phyloP scores from a whole-genome alignment of 345 rosid genomes.

The Populus simonii region DNA sequence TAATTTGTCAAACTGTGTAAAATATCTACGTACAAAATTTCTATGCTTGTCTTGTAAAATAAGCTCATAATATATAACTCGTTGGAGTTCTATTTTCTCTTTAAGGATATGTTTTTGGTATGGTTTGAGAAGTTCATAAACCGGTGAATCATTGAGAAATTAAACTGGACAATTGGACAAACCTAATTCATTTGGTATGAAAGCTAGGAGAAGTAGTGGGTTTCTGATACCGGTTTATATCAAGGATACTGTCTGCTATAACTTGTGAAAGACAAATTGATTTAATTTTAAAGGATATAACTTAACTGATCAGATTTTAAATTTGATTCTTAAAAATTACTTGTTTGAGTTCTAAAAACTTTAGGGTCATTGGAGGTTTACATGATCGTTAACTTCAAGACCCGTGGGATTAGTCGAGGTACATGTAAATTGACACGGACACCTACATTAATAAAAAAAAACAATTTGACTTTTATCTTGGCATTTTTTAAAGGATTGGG shows the following conservation, averaged over 20 bases:
- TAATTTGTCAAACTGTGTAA: too few relatives aligned
- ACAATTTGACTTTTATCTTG: too few relatives aligned
- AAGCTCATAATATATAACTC: background rate
- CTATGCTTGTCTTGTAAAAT: background rate
- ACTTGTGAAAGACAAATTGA: background rate
- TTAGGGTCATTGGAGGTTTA: too few relatives aligned
- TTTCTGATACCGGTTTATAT: background rate
- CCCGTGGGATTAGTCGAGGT: too few relatives aligned
- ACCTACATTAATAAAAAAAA: too few relatives aligned
- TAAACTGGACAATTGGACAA: background rate
- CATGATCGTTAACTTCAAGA: too few relatives aligned
- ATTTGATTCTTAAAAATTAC: too few relatives aligned
- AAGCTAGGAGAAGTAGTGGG: background rate
- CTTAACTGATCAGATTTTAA: too few relatives aligned
- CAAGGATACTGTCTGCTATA: background rate
- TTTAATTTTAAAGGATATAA: too few relatives aligned
- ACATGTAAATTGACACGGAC: too few relatives aligned
- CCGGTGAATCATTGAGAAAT: background rate
- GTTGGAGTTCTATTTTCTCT: background rate
- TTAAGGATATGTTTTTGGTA: background rate
- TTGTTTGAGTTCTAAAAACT: too few relatives aligned
- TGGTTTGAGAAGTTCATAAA: background rate
- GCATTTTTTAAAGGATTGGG: too few relatives aligned
- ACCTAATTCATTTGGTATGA: background rate
- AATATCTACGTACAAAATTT: background rate